phyloP scores from a whole-genome alignment of 129 eudicot species.

The Dittrichia graveolens region DNA sequence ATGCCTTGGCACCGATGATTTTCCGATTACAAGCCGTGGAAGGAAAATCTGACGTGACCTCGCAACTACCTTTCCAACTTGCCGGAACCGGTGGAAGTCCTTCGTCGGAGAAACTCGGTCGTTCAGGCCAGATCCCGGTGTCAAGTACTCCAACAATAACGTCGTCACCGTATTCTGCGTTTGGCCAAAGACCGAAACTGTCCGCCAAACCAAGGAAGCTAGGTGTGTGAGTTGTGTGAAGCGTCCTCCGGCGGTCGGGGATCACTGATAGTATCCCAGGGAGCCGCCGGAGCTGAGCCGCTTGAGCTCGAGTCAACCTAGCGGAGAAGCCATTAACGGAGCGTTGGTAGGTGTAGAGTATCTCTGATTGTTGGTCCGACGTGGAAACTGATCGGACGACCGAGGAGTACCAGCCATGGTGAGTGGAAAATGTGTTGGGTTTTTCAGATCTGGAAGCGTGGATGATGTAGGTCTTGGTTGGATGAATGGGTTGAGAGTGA shows the following conservation, averaged over 20 bases:
- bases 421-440: constrained; percentile 57
- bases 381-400: constrained; percentile 53
- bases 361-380: constrained; percentile 40
- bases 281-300: constrained; percentile 48
- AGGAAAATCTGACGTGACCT: constrained; percentile 54
- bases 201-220: constrained; percentile 66
- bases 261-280: constrained; percentile 65
- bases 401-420: constrained; percentile 69
- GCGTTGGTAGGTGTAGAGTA: constrained; percentile 73
- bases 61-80: constrained; percentile 80
- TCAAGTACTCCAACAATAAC: constrained; percentile 91
- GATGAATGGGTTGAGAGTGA: constrained; percentile 7
- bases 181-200: constrained; percentile 78
- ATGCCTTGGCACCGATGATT: constrained; percentile 86
- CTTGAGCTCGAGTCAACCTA: constrained; percentile 59
- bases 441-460: constrained; percentile 68
- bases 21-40: constrained; percentile 61
- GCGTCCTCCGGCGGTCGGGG: constrained; percentile 64
- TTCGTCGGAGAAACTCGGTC: constrained; percentile 69
- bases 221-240: constrained; percentile 93
- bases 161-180: constrained; percentile 83
- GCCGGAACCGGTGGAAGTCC: constrained; percentile 72
- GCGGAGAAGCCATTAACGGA: constrained; percentile 82
- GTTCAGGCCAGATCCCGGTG: constrained; percentile 97
- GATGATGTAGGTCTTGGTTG: constrained; percentile 57